These are phyloP conservation scores for Limnanthes douglasii DNA, from an alignment of 345 rosid species.

Conservation along the genomic window DNA sequence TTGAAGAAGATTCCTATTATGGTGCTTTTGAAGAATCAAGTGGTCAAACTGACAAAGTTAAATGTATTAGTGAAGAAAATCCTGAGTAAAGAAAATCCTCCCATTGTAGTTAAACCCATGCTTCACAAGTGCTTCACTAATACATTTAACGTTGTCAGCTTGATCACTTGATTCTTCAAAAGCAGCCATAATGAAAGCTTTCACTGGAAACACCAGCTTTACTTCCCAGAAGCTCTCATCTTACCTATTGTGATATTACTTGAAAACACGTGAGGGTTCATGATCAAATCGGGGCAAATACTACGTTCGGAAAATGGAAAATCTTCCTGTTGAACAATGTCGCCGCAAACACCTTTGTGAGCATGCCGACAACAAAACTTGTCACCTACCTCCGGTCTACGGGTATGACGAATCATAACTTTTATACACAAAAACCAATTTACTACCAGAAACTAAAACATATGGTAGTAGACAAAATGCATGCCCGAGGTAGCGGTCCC, in stretches of 20 bases:
- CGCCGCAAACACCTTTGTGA: conserved; percentile 97
- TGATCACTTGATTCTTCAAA: conserved; percentile 93
- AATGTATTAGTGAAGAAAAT: too few relatives aligned
- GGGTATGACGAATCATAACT: too few relatives aligned
- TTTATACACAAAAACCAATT: too few relatives aligned
- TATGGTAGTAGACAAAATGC: conserved; percentile 89
- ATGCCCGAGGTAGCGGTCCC: conserved; percentile 93
- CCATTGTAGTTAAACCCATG: conserved; percentile 84
- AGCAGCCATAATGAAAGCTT: conserved; percentile 87
- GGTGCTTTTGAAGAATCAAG: too few relatives aligned
- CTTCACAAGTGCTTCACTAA: conserved; percentile 61
- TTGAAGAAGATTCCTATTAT: too few relatives aligned
- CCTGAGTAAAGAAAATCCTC: conserved; percentile 83
- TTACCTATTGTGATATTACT: conserved; percentile 99
- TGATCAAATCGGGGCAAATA: conserved; percentile 89
- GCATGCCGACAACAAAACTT: conserved; percentile 98
- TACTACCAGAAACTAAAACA: too few relatives aligned
- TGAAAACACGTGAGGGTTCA: conserved; percentile 99
- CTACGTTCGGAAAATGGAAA: conserved; percentile 96
- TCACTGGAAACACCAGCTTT: conserved; percentile 89
- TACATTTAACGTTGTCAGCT: conserved; percentile 67
- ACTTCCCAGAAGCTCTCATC: conserved; percentile 95
- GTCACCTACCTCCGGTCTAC: too few relatives aligned
- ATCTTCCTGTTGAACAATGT: conserved; percentile 87
- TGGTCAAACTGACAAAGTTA: too few relatives aligned